A percentile compares a stretch with the other conserved stretches of the same genome.
Conservation (phyloP, 805 yeast species). For the Pichia californica region DNA sequence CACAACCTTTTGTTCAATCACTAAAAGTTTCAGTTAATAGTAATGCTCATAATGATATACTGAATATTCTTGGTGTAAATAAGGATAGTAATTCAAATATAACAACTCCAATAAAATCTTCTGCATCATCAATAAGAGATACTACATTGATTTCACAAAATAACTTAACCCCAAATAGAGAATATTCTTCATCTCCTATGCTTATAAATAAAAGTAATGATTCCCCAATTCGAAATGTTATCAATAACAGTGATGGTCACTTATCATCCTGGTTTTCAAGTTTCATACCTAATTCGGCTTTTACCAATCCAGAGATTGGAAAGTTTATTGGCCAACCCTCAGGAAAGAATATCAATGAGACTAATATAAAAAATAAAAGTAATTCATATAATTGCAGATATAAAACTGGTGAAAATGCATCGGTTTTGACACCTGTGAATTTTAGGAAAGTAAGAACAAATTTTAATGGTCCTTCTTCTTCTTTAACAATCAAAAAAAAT, state of each 20-base stretch:
- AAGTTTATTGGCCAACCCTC: constrained; percentile 15
- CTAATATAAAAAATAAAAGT: background rate
- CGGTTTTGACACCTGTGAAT: background rate
- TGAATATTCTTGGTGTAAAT: constrained; percentile 10
- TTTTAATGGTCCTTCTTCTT: constrained; percentile 35
- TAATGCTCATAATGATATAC: constrained; percentile 13
- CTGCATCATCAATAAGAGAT: constrained; percentile 3
- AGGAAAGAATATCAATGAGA: background rate
- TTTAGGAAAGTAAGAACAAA: constrained; percentile 2
- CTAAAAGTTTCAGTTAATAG: background rate
- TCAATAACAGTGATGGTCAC: constrained; percentile 2
- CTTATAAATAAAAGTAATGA: constrained; percentile 2
- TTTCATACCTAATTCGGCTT: constrained; percentile 26
- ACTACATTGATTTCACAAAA: background rate
- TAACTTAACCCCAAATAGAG: constrained; percentile 4
- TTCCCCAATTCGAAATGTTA: background rate
- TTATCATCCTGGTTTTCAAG: constrained; percentile 23
- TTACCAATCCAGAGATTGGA: constrained; percentile 28
- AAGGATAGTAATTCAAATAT: no score
- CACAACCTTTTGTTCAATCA: background rate
- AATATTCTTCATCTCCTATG: constrained; percentile 6
- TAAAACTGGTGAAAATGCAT: constrained; percentile 7
- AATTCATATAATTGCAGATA: background rate
- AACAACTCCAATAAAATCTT: background rate
- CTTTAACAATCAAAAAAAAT: constrained; percentile 36